Evolutionary conservation across 805 yeast genomes (phyloP), one percentile per base, ranked within the genome.

Genomic region (Pichia pseudocactophila): DNA sequence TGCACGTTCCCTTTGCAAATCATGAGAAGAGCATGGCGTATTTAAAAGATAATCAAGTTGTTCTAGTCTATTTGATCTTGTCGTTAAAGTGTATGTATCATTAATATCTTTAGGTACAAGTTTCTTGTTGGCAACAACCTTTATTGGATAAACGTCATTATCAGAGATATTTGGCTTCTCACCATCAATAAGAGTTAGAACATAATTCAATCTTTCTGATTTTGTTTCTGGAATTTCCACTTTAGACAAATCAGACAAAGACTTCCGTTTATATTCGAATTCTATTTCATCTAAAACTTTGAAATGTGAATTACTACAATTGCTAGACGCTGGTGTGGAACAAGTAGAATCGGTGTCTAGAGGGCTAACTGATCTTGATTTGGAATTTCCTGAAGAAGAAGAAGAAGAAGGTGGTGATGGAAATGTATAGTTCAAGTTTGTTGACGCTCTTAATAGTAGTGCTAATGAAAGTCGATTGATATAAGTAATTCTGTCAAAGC

Each of bases 1-100:
- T 0, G 70, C 63, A 37, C 71, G 61, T 34, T 70, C 67, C 26
- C 62, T 61, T 2, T 68, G 60, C 22, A 78, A 57, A 3, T 47
- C 50, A 16, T 58, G 60, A n/a, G 63, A 62, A 2, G 78, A 66
- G 1, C 71, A 61, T 5, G 55, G 56, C 1, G 41, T 44, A 3
- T 46, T 33, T 3, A 63, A 48, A 18, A 63, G 42, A 30, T 46
- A 39, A 17, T 46, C 54, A 32, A 62, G 39, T 42, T 60, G 62
- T 12, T 47, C 47, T 20, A 54, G 42, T 40, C 63, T 47, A 18
- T 43, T 51, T 2, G 49, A 34, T 43, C 47, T 53, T 4, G 62
- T 40, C 0, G 67, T 62, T 13, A 57, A 45, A 13, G 61, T 47
- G 38, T 56, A 56, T 1, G 58, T 50, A 47, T 60, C 64, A 26